Conservation (phyloP, 73 alveolate species). For the Paramecium sexaurelia region DNA sequence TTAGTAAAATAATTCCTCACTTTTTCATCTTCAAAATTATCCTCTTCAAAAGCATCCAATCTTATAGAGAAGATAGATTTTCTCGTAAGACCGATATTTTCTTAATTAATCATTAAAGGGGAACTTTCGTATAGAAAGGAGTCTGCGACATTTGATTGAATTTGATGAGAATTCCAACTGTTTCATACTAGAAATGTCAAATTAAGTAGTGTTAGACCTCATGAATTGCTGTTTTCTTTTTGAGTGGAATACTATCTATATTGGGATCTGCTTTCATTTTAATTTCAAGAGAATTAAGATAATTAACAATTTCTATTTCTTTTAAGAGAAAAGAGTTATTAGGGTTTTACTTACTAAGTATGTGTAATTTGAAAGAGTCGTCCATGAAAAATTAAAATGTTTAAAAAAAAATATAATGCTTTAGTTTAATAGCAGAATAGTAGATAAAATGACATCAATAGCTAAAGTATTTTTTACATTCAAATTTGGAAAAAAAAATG, state of each 20-base stretch:
- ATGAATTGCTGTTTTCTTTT: neutral
- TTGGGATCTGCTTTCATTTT: constrained; percentile 35
- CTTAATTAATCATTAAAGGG: neutral
- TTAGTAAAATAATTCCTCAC: neutral
- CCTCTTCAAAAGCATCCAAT: neutral
- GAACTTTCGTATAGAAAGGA: neutral
- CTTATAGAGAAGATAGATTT: neutral
- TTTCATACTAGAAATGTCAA: neutral
- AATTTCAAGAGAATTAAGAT: neutral
- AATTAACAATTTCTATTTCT: neutral
- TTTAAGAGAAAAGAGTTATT: neutral
- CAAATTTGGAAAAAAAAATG: neutral
- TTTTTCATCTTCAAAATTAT: neutral
- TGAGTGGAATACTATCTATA: neutral
- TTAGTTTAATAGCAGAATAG: neutral
- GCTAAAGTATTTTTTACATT: neutral
- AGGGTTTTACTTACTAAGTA: neutral
- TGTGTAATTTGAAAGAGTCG: constrained; percentile 4
- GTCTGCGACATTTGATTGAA: neutral
- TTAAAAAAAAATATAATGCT: neutral
- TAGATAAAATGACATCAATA: neutral
- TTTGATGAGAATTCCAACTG: neutral
- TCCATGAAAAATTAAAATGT: neutral
- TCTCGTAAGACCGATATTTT: neutral
- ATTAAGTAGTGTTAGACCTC: neutral